Conservation (phyloP, 108 stramenopile species). For the Chaetoceros muelleri region DNA sequence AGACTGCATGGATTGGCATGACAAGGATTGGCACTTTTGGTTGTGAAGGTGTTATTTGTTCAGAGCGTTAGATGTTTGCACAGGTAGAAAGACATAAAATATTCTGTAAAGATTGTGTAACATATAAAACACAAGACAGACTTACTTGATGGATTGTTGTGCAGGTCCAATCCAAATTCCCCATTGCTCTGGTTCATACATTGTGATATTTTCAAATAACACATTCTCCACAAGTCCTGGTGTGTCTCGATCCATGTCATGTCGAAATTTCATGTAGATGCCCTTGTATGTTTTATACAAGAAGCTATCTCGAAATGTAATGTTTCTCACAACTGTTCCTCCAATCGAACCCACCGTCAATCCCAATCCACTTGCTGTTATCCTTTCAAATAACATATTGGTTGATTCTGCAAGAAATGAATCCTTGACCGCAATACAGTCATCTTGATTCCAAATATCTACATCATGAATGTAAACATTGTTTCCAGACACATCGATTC, state of each 20-base stretch:
- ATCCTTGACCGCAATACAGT: constrained; percentile 42
- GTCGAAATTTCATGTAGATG: constrained; percentile 46
- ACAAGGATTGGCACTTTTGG: constrained; percentile 16
- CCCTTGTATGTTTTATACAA: constrained; percentile 37
- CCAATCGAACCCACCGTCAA: constrained; percentile 42
- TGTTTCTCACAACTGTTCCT: constrained; percentile 26
- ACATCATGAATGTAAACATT: constrained; percentile 26
- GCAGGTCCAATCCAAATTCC: constrained; percentile 58
- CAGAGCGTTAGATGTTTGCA: background rate
- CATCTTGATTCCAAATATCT: constrained; percentile 42
- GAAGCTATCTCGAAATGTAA: constrained; percentile 38
- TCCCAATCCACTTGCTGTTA: constrained; percentile 38
- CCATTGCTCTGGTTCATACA: constrained; percentile 35
- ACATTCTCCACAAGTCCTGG: constrained; percentile 25
- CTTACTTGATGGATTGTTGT: constrained; percentile 24
- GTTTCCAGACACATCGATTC: constrained; percentile 37
- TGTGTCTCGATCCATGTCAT: background rate
- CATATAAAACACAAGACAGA: background rate
- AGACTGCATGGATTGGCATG: constrained; percentile 26
- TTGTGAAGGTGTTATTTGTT: too few relatives aligned
- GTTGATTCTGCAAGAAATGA: constrained; percentile 5
- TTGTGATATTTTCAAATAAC: constrained; percentile 28
- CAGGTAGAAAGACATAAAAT: background rate
- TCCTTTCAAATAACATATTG: constrained; percentile 38
- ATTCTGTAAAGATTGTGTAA: background rate